Evolutionary conservation across 1,284 basidiomycete genomes (phyloP).

Genomic region (Ceratobasidium sp.): DNA sequence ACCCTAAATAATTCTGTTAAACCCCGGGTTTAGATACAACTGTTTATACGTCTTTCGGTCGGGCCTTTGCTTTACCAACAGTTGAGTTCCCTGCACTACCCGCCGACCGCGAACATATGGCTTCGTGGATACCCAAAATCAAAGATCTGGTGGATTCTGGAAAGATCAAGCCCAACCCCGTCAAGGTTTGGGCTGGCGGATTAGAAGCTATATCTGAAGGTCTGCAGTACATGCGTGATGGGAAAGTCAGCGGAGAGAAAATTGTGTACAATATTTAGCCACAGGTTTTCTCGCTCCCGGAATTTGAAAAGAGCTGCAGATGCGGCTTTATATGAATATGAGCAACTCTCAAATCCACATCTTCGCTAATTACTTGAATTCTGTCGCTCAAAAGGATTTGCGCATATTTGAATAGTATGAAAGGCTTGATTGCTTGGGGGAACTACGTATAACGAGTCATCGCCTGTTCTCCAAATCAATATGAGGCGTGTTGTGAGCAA

Average conservation of each 20-base stretch:
- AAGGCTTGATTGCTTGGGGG: too few relatives aligned
- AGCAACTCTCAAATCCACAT: too few relatives aligned
- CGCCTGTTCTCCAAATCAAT: too few relatives aligned
- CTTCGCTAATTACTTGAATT: too few relatives aligned
- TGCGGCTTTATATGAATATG: too few relatives aligned
- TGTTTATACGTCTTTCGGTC: constrained; percentile 46
- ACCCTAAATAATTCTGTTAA: too few relatives aligned
- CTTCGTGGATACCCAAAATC: constrained; percentile 47
- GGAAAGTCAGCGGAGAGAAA: constrained; percentile 47
- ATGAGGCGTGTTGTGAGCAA: too few relatives aligned
- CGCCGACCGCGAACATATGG: constrained; percentile 49
- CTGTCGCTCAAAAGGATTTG: too few relatives aligned
- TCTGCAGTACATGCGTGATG: constrained; percentile 44
- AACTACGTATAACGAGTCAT: too few relatives aligned
- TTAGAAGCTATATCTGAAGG: constrained; percentile 25
- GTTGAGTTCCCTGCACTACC: constrained; percentile 49
- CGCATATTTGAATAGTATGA: too few relatives aligned
- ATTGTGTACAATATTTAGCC: constrained; percentile 44
- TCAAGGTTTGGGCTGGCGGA: constrained; percentile 45
- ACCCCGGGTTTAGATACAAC: constrained; percentile 44
- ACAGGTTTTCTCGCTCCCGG: too few relatives aligned
- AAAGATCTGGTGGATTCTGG: constrained; percentile 45
- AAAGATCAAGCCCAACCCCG: constrained; percentile 47
- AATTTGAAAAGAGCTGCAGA: too few relatives aligned
- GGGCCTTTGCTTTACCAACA: constrained; percentile 46